Evolutionary conservation across 2,329 filamentous ascomycete species (phyloP), one percentile per base, ranked within the genome.

Genomic region (Bretziella fagacearum): DNA sequence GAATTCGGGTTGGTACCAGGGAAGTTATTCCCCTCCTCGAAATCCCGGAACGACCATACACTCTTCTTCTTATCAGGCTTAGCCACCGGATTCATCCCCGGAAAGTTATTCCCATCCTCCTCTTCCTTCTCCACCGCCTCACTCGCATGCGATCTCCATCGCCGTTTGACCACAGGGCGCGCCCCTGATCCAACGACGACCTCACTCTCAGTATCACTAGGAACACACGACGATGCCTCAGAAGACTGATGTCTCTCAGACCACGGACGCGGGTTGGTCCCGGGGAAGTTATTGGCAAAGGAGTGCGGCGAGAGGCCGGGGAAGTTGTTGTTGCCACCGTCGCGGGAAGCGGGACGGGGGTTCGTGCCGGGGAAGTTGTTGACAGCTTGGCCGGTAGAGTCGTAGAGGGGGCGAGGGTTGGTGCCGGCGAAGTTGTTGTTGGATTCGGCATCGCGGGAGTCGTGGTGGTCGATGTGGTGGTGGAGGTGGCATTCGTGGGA

Each of bases 341-440:
- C 27, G 7, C 35, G 26, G n/a, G 29, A 22, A 2, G 37, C 15
- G 2, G 46, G 29, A n/a, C 26, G 32, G 4, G 44, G 51, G 30
- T 47, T 46, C 6, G 36, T 46, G 6, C 49, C 41, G 23, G 49
- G 25, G 33, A 48, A 51, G 33, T 51, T 36, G 46, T 51, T 51
- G 32, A 32, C 18, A 6, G 39, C 32, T 23, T 46, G 23, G 35
- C 35, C 46, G 17, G 25, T 7, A 7, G 46, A 10, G 20, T 45
- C 33, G 11, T n/a, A 17, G 15, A 36, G 10, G 25, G 25, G 36
- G 22, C 25, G 41, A 2, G 47, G 42, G 36, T 53, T 53, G 17
- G 44, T 52, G 11, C 52, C 52, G 26, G 50, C 25, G 39, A 53
- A 53, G 47, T 53, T 53, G 40, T 53, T 53, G 43, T 43, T 29